These are phyloP conservation scores for Micromonas commoda DNA, from an alignment of 139 green algal species.

Conservation along the genomic window DNA sequence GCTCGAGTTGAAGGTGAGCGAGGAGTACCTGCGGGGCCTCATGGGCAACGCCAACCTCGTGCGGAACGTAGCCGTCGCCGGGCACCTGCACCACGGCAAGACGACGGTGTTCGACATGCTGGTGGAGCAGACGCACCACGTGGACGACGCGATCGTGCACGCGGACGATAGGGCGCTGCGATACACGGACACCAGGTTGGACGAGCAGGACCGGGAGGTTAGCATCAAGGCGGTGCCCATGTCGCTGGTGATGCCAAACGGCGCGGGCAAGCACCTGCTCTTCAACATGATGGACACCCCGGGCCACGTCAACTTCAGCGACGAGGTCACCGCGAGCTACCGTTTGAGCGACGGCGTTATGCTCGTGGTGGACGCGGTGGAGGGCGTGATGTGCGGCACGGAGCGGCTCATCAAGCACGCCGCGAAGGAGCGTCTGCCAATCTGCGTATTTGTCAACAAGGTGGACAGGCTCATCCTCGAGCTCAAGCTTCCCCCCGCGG, in stretches of 20 bases:
- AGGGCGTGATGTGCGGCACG: constrained; percentile 88
- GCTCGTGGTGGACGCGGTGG: constrained; percentile 83
- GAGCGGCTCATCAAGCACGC: constrained; percentile 76
- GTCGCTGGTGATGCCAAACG: constrained; percentile 73
- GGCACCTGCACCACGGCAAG: constrained; percentile 97
- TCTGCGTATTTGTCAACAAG: constrained; percentile 89
- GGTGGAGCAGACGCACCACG: constrained; percentile 31
- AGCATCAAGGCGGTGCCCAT: constrained; percentile 91
- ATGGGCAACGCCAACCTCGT: constrained; percentile 77
- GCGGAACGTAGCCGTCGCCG: constrained; percentile 79
- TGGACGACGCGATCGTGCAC: constrained; percentile 37
- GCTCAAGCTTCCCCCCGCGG: constrained; percentile 92
- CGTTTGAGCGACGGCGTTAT: constrained; percentile 42
- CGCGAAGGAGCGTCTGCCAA: constrained; percentile 70
- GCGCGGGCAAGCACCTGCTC: constrained; percentile 77
- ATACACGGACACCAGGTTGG: constrained; percentile 92
- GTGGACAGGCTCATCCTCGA: constrained; percentile 92
- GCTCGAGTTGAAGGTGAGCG: not conserved
- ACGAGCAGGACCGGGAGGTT: constrained; percentile 87
- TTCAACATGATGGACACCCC: constrained; percentile 88
- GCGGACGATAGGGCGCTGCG: constrained; percentile 59
- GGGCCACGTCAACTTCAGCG: constrained; percentile 93
- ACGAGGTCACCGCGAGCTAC: constrained; percentile 68
- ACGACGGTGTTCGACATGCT: constrained; percentile 62
- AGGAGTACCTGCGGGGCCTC: constrained; percentile 42